A percentile compares a stretch with the other conserved stretches of the same genome.
Conservation (phyloP, 2,329 filamentous ascomycete genomes). For the Aspergillus amoenus region DNA sequence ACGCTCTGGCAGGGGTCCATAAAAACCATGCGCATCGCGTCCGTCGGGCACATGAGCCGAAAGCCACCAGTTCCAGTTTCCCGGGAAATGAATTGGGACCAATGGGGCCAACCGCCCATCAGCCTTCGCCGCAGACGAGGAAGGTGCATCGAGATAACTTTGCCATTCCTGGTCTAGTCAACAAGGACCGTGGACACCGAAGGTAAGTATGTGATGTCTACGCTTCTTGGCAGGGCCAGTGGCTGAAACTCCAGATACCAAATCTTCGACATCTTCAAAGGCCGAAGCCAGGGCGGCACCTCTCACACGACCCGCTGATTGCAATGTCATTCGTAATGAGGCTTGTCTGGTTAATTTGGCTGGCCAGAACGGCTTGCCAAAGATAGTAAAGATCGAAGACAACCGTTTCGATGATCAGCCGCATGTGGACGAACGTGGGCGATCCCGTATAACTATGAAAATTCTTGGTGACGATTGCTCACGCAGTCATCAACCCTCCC, state of each 20-base stretch:
- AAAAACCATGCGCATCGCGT: slow-evolving; percentile 14
- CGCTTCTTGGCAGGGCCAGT: slow-evolving; percentile 13
- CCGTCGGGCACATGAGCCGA: slow-evolving; percentile 18
- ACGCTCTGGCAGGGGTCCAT: slow-evolving; percentile 19
- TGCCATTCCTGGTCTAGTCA: neutral
- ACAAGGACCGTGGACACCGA: slow-evolving; percentile 6
- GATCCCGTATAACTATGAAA: slow-evolving; percentile 12
- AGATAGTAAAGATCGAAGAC: slow-evolving; percentile 8
- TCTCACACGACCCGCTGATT: neutral
- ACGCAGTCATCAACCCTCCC: neutral
- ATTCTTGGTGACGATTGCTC: neutral
- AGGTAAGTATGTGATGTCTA: neutral
- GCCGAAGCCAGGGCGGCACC: slow-evolving; percentile 5
- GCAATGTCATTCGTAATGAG: slow-evolving; percentile 10
- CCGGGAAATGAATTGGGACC: slow-evolving; percentile 15
- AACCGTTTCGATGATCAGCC: slow-evolving; percentile 17
- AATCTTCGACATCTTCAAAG: slow-evolving; percentile 8
- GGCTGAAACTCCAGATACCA: slow-evolving; percentile 19
- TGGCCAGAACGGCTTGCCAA: neutral
- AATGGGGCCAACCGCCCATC: neutral
- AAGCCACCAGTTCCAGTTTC: slow-evolving; percentile 9
- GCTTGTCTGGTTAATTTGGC: neutral
- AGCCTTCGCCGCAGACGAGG: neutral
- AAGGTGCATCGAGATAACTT: neutral
- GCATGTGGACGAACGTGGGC: slow-evolving; percentile 21